Conservation (phyloP, 2,329 filamentous ascomycete genomes). For the Malbranchea cinnamomea region DNA sequence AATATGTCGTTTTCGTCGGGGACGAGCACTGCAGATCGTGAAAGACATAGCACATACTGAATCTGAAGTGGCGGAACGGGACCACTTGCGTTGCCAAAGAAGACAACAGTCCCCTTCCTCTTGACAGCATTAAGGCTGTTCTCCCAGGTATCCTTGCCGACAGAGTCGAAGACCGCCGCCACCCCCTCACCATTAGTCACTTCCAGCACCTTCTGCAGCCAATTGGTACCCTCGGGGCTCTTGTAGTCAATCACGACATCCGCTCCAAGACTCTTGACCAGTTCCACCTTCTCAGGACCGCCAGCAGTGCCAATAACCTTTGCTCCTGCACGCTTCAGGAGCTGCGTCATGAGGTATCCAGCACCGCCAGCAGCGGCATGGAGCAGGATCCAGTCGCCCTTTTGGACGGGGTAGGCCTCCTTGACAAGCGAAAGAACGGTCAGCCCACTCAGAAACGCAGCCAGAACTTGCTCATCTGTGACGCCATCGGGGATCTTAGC, state of each 20-base stretch:
- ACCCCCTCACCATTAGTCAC: conserved; percentile 60
- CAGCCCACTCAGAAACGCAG: conserved; percentile 62
- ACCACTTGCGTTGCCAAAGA: conserved; percentile 71
- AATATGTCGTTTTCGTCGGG: neutral
- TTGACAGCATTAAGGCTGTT: conserved; percentile 57
- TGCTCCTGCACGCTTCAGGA: conserved; percentile 58
- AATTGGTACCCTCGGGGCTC: conserved; percentile 66
- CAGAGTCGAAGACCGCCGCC: conserved; percentile 68
- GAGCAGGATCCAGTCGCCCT: conserved; percentile 68
- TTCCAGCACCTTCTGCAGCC: conserved; percentile 71
- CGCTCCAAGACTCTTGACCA: conserved; percentile 54
- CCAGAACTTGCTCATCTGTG: conserved; percentile 47
- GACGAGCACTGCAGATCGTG: neutral
- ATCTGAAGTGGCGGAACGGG: conserved; percentile 56
- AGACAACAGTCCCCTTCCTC: conserved; percentile 61
- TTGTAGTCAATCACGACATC: conserved; percentile 64
- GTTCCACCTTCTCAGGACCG: conserved; percentile 53
- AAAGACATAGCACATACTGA: conserved; percentile 35
- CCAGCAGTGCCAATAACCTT: conserved; percentile 67
- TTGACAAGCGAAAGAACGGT: conserved; percentile 68
- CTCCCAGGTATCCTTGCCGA: conserved; percentile 76
- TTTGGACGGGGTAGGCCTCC: conserved; percentile 55
- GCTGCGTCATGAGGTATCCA: conserved; percentile 58
- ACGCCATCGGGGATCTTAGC: conserved; percentile 51
- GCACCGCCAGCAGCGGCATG: conserved; percentile 79